phyloP scores from a whole-genome alignment of 2,329 filamentous ascomycete species.

The Epichloe festucae region DNA sequence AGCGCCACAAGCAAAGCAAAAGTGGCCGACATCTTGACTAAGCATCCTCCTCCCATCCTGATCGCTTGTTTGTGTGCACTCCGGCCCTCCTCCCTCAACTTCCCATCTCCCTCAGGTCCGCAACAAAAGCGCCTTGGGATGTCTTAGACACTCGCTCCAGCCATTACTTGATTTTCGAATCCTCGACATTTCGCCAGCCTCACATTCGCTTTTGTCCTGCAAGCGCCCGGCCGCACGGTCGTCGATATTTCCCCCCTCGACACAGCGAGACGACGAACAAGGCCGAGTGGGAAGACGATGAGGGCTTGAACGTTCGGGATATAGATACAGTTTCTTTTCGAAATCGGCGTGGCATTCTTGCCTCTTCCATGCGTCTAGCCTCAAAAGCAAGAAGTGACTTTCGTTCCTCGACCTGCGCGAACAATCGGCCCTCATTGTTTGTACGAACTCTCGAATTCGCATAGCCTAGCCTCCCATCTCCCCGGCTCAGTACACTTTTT shows the following conservation, averaged over 20 bases:
- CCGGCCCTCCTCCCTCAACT: neutral
- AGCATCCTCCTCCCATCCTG: neutral
- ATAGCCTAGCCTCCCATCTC: too few relatives aligned
- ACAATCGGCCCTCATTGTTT: neutral
- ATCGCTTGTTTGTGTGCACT: too few relatives aligned
- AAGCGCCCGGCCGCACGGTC: neutral
- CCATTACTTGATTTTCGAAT: neutral
- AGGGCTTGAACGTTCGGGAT: neutral
- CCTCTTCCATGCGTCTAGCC: neutral
- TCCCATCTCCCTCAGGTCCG: neutral
- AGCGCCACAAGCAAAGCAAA: neutral
- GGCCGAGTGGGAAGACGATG: neutral
- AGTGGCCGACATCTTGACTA: neutral
- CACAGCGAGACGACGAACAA: neutral
- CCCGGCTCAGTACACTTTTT: neutral
- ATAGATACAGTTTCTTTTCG: neutral
- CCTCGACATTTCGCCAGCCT: neutral
- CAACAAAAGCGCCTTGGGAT: neutral
- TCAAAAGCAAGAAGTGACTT: neutral
- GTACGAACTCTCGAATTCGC: neutral
- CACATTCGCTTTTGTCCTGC: neutral
- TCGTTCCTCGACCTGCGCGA: neutral
- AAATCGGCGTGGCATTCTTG: neutral
- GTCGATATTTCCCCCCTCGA: neutral
- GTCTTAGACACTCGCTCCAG: slow-evolving; percentile 1